Conservation (phyloP, 1,284 basidiomycete genomes). For the Cutaneotrichosporon spelunceum region DNA sequence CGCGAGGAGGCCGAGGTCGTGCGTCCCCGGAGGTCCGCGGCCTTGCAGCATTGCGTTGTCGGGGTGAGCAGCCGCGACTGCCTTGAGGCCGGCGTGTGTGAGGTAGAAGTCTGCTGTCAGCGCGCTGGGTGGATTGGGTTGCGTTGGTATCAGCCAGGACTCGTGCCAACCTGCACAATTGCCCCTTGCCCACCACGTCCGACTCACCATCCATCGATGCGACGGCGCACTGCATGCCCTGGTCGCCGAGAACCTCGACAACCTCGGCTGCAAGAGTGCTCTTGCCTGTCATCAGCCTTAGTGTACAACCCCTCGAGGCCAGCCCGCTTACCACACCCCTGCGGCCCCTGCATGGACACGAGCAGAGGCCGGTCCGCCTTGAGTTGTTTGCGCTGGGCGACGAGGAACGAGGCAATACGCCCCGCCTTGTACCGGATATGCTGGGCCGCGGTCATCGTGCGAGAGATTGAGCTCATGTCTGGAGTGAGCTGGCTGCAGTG, state of each 20-base stretch:
- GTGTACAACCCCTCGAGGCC: too few species aligned
- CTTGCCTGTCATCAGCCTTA: conserved; percentile 18
- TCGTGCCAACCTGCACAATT: too few species aligned
- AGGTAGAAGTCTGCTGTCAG: conserved; percentile 40
- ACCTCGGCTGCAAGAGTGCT: conserved; percentile 23
- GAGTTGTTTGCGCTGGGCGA: neutral
- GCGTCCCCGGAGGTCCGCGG: conserved; percentile 48
- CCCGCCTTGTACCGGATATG: conserved; percentile 11
- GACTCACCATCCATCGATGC: conserved; percentile 26
- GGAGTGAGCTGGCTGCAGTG: neutral
- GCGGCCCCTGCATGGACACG: conserved; percentile 26
- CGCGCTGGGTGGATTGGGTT: too few species aligned
- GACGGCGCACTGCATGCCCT: conserved; percentile 20
- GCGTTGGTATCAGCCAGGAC: neutral
- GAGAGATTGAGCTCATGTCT: neutral
- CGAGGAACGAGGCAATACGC: conserved; percentile 10
- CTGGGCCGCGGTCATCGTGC: conserved; percentile 1
- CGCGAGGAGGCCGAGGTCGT: conserved; percentile 29
- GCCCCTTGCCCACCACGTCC: neutral
- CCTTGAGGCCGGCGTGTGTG: conserved; percentile 31
- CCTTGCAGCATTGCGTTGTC: conserved; percentile 42
- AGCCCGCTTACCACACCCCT: conserved; percentile 19
- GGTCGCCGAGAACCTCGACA: conserved; percentile 12
- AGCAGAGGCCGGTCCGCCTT: conserved; percentile 13
- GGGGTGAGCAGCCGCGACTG: conserved; percentile 32